Conservation (phyloP, 164 flowering plant genomes). For the Tinospora cordifolia region DNA sequence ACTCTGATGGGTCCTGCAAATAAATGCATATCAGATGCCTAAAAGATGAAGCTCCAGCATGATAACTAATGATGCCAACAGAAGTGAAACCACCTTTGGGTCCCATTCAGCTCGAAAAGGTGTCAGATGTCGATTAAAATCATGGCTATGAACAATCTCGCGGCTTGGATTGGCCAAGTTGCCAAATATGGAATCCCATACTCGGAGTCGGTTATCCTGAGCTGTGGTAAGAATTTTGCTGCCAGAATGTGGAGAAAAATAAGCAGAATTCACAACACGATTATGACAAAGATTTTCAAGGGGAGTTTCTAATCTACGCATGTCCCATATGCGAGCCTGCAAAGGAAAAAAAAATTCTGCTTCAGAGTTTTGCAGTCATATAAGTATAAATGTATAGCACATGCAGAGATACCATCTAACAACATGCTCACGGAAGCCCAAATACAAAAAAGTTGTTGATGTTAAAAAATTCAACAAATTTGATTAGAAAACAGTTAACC, state of each 20-base stretch:
- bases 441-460: neutral
- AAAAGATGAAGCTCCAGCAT: neutral
- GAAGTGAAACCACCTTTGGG: slow-evolving; percentile 56
- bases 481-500: neutral
- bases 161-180: slow-evolving; percentile 76
- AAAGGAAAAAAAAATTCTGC: neutral
- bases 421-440: neutral
- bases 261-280: slow-evolving; percentile 89
- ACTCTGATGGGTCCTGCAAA: slow-evolving; percentile 79
- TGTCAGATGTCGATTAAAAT: slow-evolving; percentile 81
- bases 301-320: slow-evolving; percentile 60
- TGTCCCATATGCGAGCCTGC: slow-evolving; percentile 92
- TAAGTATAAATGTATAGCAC: neutral
- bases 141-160: slow-evolving; percentile 92
- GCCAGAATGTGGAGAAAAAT: slow-evolving; percentile 76
- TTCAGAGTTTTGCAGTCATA: neutral
- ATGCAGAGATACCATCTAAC: neutral
- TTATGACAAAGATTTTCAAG: slow-evolving; percentile 48
- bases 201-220: slow-evolving; percentile 76
- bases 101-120: slow-evolving; percentile 97
- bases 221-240: slow-evolving; percentile 79
- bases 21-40: neutral
- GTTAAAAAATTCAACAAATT: neutral
- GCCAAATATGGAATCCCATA: slow-evolving; percentile 85
- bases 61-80: neutral